Evolutionary conservation across 2,329 filamentous ascomycete genomes (phyloP).

Genomic region (Chalara sp.): DNA sequence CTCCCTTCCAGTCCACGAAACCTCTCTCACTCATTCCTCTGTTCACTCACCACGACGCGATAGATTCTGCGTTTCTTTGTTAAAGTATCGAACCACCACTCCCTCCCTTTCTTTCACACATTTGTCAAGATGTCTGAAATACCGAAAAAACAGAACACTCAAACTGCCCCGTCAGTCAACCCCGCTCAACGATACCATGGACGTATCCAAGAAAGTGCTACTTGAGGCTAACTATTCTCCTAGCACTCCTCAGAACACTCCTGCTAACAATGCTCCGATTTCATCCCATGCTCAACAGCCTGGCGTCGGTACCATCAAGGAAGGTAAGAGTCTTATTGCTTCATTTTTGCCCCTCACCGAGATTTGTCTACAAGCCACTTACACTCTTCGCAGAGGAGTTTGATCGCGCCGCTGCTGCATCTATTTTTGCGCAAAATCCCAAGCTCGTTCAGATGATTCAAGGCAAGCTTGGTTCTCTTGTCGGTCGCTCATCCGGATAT

Average conservation of each 20-base stretch:
- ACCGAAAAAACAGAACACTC: slow-evolving; percentile 53
- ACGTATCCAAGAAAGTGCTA: slow-evolving; percentile 1
- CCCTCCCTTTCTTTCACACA: background rate
- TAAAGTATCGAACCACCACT: background rate
- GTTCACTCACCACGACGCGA: background rate
- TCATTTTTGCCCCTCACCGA: slow-evolving; percentile 21
- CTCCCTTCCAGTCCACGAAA: too few relatives aligned
- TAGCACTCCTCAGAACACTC: slow-evolving; percentile 98
- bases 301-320: slow-evolving; percentile 88
- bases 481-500: slow-evolving; percentile 94
- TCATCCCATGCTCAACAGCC: slow-evolving; percentile 96
- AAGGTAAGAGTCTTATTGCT: slow-evolving; percentile 59
- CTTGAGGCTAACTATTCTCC: slow-evolving; percentile 20
- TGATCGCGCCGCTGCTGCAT: slow-evolving; percentile 79
- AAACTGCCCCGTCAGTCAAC: slow-evolving; percentile 55
- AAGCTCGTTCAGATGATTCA: slow-evolving; percentile 96
- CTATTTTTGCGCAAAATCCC: slow-evolving; percentile 93
- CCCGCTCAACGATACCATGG: slow-evolving; percentile 2
- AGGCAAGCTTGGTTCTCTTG: slow-evolving; percentile 85
- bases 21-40: background rate
- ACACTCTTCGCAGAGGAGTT: slow-evolving; percentile 64
- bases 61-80: background rate
- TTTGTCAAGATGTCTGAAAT: slow-evolving; percentile 49
- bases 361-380: slow-evolving; percentile 17
- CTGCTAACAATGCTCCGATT: slow-evolving; percentile 90